Evolutionary conservation across 805 yeast species (phyloP).

Genomic region (Spathaspora passalidarum): DNA sequence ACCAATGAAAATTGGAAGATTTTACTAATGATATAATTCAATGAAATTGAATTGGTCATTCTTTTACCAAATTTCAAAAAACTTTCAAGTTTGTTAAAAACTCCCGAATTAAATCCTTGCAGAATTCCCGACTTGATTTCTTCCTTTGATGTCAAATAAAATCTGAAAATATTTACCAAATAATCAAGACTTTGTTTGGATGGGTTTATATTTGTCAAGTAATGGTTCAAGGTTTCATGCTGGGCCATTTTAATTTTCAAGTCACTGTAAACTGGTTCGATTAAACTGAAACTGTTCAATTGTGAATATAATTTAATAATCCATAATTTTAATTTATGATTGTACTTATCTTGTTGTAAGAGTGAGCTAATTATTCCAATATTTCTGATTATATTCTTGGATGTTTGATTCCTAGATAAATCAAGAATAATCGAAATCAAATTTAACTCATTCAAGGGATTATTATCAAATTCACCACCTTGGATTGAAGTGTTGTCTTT

Average conservation of each 20-base stretch:
- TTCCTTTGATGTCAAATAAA: constrained; percentile 53
- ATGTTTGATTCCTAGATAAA: constrained; percentile 19
- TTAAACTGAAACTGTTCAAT: constrained; percentile 52
- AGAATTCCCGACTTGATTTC: constrained; percentile 50
- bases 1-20: constrained; percentile 32
- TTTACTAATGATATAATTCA: constrained; percentile 33
- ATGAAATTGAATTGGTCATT: constrained; percentile 48
- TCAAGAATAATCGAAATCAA: constrained; percentile 46
- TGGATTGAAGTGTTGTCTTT: constrained; percentile 26
- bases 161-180: constrained; percentile 32
- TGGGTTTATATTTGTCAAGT: constrained; percentile 44
- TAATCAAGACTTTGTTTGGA: constrained; percentile 33
- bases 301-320: constrained; percentile 58
- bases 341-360: constrained; percentile 57
- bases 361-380: constrained; percentile 59
- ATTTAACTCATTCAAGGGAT: constrained; percentile 63
- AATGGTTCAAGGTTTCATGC: constrained; percentile 60
- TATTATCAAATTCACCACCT: constrained; percentile 61
- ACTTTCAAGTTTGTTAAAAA: constrained; percentile 66
- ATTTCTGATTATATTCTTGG: constrained; percentile 28
- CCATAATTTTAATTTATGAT: constrained; percentile 72
- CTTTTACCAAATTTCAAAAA: constrained; percentile 59
- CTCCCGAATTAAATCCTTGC: constrained; percentile 54
- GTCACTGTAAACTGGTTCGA: constrained; percentile 47
- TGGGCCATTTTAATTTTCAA: constrained; percentile 75